Conservation (phyloP, 192 early-diverging fungal genomes). For the Spizellomyces punctatus region DNA sequence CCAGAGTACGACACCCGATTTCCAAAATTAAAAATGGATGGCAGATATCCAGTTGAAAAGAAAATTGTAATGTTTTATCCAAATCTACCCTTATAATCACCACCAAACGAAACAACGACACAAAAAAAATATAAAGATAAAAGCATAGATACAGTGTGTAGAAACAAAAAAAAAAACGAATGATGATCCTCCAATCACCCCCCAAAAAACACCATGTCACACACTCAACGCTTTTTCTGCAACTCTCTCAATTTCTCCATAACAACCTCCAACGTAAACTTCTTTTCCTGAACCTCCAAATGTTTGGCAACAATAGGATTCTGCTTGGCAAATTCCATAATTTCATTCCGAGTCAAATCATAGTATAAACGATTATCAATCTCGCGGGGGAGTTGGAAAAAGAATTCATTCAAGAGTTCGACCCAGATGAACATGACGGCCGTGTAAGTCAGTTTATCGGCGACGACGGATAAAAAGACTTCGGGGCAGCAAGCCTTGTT, state of each 20-base stretch:
- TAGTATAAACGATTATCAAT: conserved; percentile 92
- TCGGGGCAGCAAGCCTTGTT: conserved; percentile 95
- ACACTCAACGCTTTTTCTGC: conserved; percentile 1
- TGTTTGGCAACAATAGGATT: conserved; percentile 85
- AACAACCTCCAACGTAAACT: conserved; percentile 74
- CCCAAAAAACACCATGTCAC: too few species aligned
- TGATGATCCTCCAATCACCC: too few species aligned
- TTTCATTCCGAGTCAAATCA: conserved; percentile 76
- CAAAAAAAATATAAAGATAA: too few species aligned
- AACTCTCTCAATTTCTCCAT: conserved; percentile 50
- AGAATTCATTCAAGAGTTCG: conserved; percentile 96
- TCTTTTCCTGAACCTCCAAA: conserved; percentile 82
- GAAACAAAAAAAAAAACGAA: too few species aligned
- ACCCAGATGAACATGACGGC: conserved; percentile 98
- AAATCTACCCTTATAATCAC: too few species aligned
- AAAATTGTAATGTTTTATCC: too few species aligned
- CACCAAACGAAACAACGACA: too few species aligned
- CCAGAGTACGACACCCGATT: too few species aligned
- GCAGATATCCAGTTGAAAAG: too few species aligned
- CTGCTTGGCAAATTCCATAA: conserved; percentile 85
- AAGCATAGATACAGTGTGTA: too few species aligned
- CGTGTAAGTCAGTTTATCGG: conserved; percentile 93
- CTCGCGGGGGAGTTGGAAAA: conserved; percentile 96
- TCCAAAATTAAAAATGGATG: too few species aligned
- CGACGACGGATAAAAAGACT: conserved; percentile 86